phyloP scores from a whole-genome alignment of 306 rosid species.

The Leucaena leucocephala region DNA sequence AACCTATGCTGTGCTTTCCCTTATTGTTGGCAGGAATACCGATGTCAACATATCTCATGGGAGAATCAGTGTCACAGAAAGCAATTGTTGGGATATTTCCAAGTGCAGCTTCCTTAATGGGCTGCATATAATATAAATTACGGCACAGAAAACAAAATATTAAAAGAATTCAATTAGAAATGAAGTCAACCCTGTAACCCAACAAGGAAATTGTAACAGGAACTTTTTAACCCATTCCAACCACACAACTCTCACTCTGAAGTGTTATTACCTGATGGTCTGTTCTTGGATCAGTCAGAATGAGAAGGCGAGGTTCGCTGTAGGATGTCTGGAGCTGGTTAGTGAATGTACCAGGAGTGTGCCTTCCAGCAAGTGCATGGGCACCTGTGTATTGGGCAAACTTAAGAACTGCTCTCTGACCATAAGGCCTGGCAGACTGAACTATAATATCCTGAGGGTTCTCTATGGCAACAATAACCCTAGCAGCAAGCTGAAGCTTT shows the following conservation, averaged over 20 bases:
- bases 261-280: constrained; percentile 75
- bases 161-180: no score
- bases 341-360: constrained; percentile 89
- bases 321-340: constrained; percentile 90
- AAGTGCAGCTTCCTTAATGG: constrained; percentile 72
- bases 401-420: constrained; percentile 83
- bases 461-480: constrained; percentile 84
- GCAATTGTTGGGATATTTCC: constrained; percentile 76
- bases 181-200: no score
- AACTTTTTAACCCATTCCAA: neutral
- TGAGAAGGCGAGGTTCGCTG: constrained; percentile 87
- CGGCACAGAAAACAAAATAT: neutral
- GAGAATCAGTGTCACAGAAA: constrained; percentile 70
- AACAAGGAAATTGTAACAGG: no score
- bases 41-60: constrained; percentile 70
- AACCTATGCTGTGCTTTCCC: constrained; percentile 75
- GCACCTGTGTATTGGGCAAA: constrained; percentile 86
- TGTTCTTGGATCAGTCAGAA: constrained; percentile 90
- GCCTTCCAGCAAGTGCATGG: constrained; percentile 86
- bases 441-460: constrained; percentile 82
- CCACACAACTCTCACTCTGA: neutral
- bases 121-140: constrained; percentile 41
- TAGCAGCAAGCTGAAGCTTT: constrained; percentile 78
- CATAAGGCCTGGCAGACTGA: constrained; percentile 83
- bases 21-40: constrained; percentile 80